Base-by-base conservation (phyloP, 2,329 filamentous ascomycete species). In the Onygenales sp. region DNA sequence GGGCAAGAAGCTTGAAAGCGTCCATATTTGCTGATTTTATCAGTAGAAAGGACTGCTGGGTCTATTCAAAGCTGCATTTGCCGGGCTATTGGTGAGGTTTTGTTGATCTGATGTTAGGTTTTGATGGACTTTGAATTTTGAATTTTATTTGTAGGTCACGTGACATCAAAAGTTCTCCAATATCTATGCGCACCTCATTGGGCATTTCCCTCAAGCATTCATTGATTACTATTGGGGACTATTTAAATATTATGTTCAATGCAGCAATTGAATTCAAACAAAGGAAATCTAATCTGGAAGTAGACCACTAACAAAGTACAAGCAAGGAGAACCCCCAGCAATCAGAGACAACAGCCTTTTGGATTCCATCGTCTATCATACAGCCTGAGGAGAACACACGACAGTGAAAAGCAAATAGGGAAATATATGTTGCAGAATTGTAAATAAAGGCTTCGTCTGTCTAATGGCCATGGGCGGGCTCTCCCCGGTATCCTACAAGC, bases 401-500 rank as follows among this genome's bases (percentile, higher is more conserved):
- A 50, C 61, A 59, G 56, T 60, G 52, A 54, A 54, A 59, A 63
- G 61, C 57, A 49, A 57, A 65, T 62, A 69, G n/a, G 21, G 11
- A 42, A 63, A 65, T 61, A 60, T 59, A 64, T 54, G 36, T 48
- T 39, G 46, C 34, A 50, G 17, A 49, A 32, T 46, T 31, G 43
- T 32, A 42, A 53, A 34, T 45, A 40, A 53, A 42, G 13, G 27
- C 4, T 10, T 47, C 27, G 27, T 49, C 53, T 55, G 32, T 52
- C 36, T 59, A 59, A 58, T 72, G 67, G 42, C 60, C 66, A 62
- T 78, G 79, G 58, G 71, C 71, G 59, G 70, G 67, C 69, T 87
- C 82, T 68, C 87, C 87, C 73, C 81, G 82, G 81, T 98, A 98
- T 60, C 93, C 93, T 63, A 98, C 80, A 63, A 98, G 73, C 86